Percentiles rank a stretch among this genome's conserved stretches.
Evolutionary conservation across 2,329 filamentous ascomycete genomes (phyloP).

Genomic region (Leptographium procerum): DNA sequence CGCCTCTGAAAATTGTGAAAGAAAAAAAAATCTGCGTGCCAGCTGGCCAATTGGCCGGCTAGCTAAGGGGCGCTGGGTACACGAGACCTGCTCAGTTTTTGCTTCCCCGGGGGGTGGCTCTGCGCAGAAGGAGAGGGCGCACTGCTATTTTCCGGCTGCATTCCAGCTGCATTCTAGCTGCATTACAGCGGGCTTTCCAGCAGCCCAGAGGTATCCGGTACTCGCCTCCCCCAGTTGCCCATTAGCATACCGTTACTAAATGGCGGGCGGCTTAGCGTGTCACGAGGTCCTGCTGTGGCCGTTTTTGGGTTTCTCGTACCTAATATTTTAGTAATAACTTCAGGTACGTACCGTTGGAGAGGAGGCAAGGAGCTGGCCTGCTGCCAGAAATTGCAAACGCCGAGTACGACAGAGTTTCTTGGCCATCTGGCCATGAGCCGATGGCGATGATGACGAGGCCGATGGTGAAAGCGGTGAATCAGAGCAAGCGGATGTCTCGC

Average conservation of each 20-base stretch:
- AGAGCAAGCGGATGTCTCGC: no score
- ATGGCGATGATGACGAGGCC: background rate
- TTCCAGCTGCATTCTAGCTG: no score
- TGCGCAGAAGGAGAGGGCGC: background rate
- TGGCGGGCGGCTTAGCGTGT: slow-evolving; percentile 12
- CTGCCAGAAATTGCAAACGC: background rate
- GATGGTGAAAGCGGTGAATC: background rate
- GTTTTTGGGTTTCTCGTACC: slow-evolving; percentile 16
- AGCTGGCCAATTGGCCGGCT: background rate
- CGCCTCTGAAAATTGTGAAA: background rate
- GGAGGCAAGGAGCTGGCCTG: background rate
- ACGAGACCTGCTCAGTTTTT: background rate
- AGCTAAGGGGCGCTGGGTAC: background rate
- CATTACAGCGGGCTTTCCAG: background rate
- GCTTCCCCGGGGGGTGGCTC: background rate
- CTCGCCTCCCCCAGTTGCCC: background rate
- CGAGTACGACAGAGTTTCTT: background rate
- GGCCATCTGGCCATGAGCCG: background rate
- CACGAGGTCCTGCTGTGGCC: slow-evolving; percentile 11
- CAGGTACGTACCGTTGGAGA: background rate
- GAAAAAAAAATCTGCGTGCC: slow-evolving; percentile 2
- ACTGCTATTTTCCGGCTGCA: no score
- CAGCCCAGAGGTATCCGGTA: background rate
- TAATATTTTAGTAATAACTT: slow-evolving; percentile 20
- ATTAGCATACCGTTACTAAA: slow-evolving; percentile 17